A percentile compares a stretch with the other conserved stretches of the same genome.
These are phyloP conservation scores for Annulohypoxylon bovei DNA, from an alignment of 495 filamentous ascomycete genomes.

Conservation along the genomic window DNA sequence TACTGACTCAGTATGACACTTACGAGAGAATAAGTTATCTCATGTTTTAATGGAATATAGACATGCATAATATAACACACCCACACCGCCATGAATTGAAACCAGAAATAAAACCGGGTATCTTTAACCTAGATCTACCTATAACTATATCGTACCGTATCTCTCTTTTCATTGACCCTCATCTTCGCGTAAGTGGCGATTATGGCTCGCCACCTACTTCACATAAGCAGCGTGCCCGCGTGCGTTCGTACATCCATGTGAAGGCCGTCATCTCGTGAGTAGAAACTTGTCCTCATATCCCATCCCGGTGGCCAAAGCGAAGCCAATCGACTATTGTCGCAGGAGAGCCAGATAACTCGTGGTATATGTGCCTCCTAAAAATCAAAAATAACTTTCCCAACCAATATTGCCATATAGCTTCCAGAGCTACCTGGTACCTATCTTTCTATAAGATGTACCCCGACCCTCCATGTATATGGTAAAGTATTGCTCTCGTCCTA, in stretches of 20 bases:
- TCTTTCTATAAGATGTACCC: slow-evolving; percentile 3
- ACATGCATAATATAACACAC: background rate
- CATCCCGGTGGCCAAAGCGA: background rate
- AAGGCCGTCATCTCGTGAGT: slow-evolving; percentile 22
- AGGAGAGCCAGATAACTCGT: background rate
- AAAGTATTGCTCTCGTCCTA: background rate
- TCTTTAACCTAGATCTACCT: slow-evolving; percentile 35
- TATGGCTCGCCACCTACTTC: background rate
- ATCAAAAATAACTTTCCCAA: background rate
- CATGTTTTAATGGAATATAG: background rate
- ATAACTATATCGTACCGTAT: slow-evolving; percentile 13
- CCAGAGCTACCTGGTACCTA: slow-evolving; percentile 28
- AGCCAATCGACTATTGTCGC: background rate
- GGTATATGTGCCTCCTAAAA: background rate
- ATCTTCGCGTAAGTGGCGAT: slow-evolving; percentile 17
- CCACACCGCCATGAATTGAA: background rate
- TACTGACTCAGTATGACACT: background rate
- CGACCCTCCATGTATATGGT: slow-evolving; percentile 8
- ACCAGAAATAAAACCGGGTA: slow-evolving; percentile 30
- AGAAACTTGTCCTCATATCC: background rate
- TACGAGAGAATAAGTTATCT: background rate
- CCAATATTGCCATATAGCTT: slow-evolving; percentile 16
- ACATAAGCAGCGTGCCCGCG: background rate
- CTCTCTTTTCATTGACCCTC: slow-evolving; percentile 15
- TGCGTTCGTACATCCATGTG: slow-evolving; percentile 13